Base-by-base conservation (phyloP, 2,329 filamentous ascomycete genomes). In the Didymella exigua region DNA sequence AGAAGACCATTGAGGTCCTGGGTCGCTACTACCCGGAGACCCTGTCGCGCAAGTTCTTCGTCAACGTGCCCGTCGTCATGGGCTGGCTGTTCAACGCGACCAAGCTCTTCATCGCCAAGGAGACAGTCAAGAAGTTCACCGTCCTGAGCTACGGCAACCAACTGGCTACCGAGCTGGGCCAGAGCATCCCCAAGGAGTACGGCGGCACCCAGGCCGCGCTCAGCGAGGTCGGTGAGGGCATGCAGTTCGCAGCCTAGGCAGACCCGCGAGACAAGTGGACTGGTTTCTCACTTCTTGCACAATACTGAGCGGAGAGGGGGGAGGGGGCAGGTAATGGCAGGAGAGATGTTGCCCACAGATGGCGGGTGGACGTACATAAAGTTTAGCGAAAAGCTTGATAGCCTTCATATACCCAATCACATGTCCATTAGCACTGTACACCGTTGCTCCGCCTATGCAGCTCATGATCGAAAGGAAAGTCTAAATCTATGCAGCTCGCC, bases 41-140 rank as follows among this genome's bases (percentile, higher is more conserved):
- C 9, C 83, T 97, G 43, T 86, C 86, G 66, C 86, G 93, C 78
- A 97, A 97, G 81, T 97, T 93, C 82, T 97, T 97, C 72, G 89
- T 97, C 78, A 97, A 97, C 69, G 91, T 97, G 5, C 93, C 93
- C 0, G 77, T 87, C 51, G 82, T 97, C 68, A 97, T 97, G 93
- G 90, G 91, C 52, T 97, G 93, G 80, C 69, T 82, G 65, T 82
- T 79, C 69, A 70, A 72, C 6, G 77, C 76, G 2, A 77, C 79
- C 63, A 80, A 79, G 65, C 61, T 78, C 24, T 65, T 82, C 27
- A 71, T 82, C 46, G 70, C 74, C 18, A 79, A 77, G 62, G 79
- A 81, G 65, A 80, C 77, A n/a, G 72, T 76, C 8, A 75, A 74
- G 64, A 81, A 80, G 67, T 81, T 82, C 69, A 77, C 75, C 0